phyloP scores from a whole-genome alignment of 345 rosid species.

The Brassica cretica region DNA sequence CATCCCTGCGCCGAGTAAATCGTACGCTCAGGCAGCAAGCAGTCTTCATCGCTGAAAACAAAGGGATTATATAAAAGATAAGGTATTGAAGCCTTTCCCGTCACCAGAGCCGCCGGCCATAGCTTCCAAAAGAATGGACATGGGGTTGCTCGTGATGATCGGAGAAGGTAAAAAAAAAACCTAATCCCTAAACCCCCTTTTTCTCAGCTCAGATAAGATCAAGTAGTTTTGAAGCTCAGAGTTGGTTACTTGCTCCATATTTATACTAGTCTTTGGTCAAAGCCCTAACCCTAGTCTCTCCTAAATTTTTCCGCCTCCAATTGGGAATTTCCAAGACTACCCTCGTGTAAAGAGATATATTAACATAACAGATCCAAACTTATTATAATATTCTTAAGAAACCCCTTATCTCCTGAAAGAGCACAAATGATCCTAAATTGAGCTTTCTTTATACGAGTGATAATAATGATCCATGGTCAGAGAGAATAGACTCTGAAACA shows the following conservation, averaged over 20 bases:
- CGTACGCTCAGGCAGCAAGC: conserved; percentile 69
- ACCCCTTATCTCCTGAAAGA: conserved; percentile 5
- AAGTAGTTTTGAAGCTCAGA: conserved; percentile 41
- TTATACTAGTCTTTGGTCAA: conserved; percentile 11
- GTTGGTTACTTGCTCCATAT: conserved; percentile 9
- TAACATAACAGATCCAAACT: conserved; percentile 5
- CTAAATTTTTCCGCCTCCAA: not conserved
- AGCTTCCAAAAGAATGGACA: conserved; percentile 12
- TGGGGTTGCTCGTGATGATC: conserved; percentile 38
- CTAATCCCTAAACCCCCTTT: conserved; percentile 5
- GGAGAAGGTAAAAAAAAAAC: conserved; percentile 1
- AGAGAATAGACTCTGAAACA: not conserved
- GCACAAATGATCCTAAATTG: not conserved
- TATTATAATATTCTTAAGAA: not conserved
- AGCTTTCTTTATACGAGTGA: not conserved
- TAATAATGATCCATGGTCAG: not conserved
- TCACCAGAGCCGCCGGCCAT: conserved; percentile 55
- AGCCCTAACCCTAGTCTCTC: conserved; percentile 6
- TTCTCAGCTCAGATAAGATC: conserved; percentile 86
- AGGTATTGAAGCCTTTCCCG: conserved; percentile 22
- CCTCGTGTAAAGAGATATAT: conserved; percentile 10
- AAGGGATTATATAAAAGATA: not conserved
- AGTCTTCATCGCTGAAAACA: conserved; percentile 69
- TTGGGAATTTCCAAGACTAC: conserved; percentile 3
- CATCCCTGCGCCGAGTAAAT: conserved; percentile 56